Evolutionary conservation across 768 basidiomycete genomes (phyloP).

Genomic region (Suillus fuscotomentosus): DNA sequence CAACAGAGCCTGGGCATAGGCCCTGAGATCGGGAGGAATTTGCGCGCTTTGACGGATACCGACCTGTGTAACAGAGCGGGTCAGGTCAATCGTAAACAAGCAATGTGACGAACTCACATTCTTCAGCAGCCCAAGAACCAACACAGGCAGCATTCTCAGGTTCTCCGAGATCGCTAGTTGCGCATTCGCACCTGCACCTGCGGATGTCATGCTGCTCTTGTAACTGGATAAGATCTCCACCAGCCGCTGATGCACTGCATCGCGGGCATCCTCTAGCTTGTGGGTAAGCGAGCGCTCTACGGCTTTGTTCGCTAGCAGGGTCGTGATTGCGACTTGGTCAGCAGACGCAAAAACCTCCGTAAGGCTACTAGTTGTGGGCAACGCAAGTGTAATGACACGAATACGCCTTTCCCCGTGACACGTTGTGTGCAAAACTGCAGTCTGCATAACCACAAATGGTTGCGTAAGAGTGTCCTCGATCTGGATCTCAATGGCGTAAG

Average conservation of each 20-base stretch:
- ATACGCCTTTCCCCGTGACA: slow-evolving; percentile 92
- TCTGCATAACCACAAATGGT: slow-evolving; percentile 92
- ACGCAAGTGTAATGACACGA: slow-evolving; percentile 83
- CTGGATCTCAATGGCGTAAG: slow-evolving; percentile 93
- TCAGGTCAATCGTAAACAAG: slow-evolving; percentile 1
- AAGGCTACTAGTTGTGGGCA: slow-evolving; percentile 84
- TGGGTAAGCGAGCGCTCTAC: slow-evolving; percentile 84
- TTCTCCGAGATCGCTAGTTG: slow-evolving; percentile 93
- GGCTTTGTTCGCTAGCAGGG: slow-evolving; percentile 87
- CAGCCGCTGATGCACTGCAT: slow-evolving; percentile 79
- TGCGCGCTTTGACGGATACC: slow-evolving; percentile 94
- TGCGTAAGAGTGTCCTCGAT: slow-evolving; percentile 92
- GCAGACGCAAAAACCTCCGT: slow-evolving; percentile 90
- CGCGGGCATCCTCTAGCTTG: slow-evolving; percentile 88
- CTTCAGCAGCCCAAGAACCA: slow-evolving; percentile 89
- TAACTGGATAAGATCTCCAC: slow-evolving; percentile 84
- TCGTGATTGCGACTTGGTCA: slow-evolving; percentile 84
- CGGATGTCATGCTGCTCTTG: slow-evolving; percentile 95
- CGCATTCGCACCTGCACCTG: slow-evolving; percentile 90
- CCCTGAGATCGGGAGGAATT: slow-evolving; percentile 94
- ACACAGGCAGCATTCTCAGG: slow-evolving; percentile 89
- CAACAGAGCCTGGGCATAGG: slow-evolving; percentile 91
- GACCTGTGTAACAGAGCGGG: slow-evolving; percentile 47
- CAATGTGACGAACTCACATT: slow-evolving; percentile 55
- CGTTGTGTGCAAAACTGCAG: slow-evolving; percentile 91